phyloP scores from a whole-genome alignment of 2,329 filamentous ascomycete genomes.

The Sarocladium kiliense region DNA sequence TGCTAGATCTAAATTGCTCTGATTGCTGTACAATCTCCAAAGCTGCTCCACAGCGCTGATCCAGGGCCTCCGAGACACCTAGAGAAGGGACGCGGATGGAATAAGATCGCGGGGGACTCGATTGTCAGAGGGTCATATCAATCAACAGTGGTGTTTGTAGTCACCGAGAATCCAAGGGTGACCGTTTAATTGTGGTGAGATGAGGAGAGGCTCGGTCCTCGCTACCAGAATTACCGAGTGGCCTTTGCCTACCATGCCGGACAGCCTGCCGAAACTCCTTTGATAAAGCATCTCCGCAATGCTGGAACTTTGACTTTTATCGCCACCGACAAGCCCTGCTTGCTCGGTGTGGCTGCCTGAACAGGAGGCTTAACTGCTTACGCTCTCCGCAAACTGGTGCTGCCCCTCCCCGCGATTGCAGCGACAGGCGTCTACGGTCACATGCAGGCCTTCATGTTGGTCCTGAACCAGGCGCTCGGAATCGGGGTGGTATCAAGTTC shows the following conservation, averaged over 20 bases:
- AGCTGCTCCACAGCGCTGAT: too few species aligned
- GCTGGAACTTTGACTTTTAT: neutral
- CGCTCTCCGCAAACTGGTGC: neutral
- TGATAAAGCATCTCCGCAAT: neutral
- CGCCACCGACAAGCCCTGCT: neutral
- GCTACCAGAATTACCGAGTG: neutral
- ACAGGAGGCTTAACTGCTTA: too few species aligned
- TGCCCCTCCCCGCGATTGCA: neutral
- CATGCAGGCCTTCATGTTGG: neutral
- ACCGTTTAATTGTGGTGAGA: too few species aligned
- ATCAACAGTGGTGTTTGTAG: too few species aligned
- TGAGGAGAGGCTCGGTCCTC: neutral
- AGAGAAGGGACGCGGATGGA: too few species aligned
- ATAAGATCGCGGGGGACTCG: neutral
- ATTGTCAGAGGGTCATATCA: too few species aligned
- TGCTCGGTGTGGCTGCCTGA: neutral
- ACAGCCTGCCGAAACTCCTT: neutral
- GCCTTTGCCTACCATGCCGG: neutral
- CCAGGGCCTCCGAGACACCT: too few species aligned
- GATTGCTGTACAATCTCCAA: too few species aligned
- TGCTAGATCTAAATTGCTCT: too few species aligned
- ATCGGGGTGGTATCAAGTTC: neutral
- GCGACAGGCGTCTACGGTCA: neutral
- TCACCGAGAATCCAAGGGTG: too few species aligned
- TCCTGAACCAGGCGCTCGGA: conserved; percentile 5